Evolutionary conservation across 75 land plant genomes (phyloP).

Genomic region (Sequoiadendron giganteum): DNA sequence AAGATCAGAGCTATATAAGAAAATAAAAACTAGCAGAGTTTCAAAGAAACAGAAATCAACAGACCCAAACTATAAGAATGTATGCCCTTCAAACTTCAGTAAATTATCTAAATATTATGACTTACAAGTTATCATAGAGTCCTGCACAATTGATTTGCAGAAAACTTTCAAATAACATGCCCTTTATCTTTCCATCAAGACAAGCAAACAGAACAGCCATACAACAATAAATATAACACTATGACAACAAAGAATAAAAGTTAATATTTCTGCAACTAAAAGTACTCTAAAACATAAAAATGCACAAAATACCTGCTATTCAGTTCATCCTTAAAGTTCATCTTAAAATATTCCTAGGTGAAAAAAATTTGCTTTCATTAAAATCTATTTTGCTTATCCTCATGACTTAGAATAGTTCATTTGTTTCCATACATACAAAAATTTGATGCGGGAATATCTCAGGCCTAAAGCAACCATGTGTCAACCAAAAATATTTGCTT

Average conservation of each 20-base stretch:
- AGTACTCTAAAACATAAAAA: not conserved
- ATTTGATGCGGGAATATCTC: no score
- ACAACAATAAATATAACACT: not conserved
- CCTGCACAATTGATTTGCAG: slow-evolving; percentile 3
- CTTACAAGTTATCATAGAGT: not conserved
- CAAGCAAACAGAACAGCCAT: not conserved
- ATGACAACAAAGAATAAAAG: not conserved
- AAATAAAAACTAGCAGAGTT: not conserved
- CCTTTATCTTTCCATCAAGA: not conserved
- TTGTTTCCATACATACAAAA: not conserved
- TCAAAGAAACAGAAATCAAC: not conserved
- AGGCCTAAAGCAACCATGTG: no score
- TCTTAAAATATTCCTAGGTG: not conserved
- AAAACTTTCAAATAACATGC: not conserved
- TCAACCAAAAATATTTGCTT: no score
- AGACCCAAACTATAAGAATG: not conserved
- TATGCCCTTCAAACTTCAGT: not conserved
- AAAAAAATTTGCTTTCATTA: not conserved
- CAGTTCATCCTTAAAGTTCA: no score
- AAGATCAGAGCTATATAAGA: not conserved
- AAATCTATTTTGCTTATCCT: not conserved
- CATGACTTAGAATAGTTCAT: not conserved
- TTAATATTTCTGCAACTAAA: not conserved
- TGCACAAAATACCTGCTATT: no score
- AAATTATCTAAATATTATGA: not conserved